Conservation (phyloP, 345 rosid genomes). For the Garcia nutans region DNA sequence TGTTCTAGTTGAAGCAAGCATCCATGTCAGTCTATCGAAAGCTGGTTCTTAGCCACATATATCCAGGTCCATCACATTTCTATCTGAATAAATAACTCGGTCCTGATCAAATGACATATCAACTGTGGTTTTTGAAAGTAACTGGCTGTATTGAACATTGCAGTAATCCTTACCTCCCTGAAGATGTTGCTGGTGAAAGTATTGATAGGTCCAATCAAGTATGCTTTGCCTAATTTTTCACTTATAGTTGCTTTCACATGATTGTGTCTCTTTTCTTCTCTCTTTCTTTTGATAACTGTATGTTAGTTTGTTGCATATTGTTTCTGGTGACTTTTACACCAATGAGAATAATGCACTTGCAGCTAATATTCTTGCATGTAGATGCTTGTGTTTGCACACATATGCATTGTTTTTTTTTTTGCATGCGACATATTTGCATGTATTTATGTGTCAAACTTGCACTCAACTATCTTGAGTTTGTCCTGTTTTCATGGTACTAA, state of each 20-base stretch:
- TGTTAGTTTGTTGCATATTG: not conserved
- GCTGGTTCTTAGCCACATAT: slow-evolving; percentile 50
- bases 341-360: not conserved
- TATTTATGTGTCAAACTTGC: not conserved
- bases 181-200: slow-evolving; percentile 41
- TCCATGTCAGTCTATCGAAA: slow-evolving; percentile 69
- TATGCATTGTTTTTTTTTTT: not conserved
- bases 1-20: slow-evolving; percentile 74
- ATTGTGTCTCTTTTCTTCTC: not conserved
- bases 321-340: not conserved
- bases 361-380: not conserved
- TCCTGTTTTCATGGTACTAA: not conserved
- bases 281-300: not conserved
- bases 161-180: slow-evolving; percentile 42
- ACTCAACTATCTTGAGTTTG: not conserved
- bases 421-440: not conserved
- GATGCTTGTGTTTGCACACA: not conserved
- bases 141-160: slow-evolving; percentile 26
- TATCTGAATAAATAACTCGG: not conserved
- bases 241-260: not conserved
- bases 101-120: slow-evolving; percentile 9
- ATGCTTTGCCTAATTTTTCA: slow-evolving; percentile 21
- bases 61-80: slow-evolving; percentile 57
- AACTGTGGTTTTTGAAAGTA: slow-evolving; percentile 14
- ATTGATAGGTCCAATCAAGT: slow-evolving; percentile 57